These are phyloP conservation scores for Monosporascus ibericus DNA, from an alignment of 2,329 filamentous ascomycete genomes.

Conservation along the genomic window DNA sequence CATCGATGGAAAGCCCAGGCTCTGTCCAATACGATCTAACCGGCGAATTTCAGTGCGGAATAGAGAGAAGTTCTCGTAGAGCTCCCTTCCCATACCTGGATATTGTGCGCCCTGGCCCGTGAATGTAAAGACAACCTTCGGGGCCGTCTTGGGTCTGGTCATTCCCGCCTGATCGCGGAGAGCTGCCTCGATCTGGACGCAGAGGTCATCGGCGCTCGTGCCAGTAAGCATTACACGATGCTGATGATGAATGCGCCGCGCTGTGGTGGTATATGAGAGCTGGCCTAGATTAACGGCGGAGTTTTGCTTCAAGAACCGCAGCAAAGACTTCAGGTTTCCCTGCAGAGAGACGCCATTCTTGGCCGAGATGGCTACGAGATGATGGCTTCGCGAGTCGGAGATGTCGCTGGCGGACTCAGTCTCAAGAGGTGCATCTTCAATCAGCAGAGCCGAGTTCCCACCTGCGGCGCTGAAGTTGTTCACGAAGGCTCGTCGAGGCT, in stretches of 20 bases:
- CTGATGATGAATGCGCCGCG: constrained; percentile 51
- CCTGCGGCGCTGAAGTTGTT: constrained; percentile 51
- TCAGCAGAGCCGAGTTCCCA: constrained; percentile 34
- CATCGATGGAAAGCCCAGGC: constrained; percentile 45
- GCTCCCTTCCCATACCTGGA: constrained; percentile 7
- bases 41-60: constrained; percentile 39
- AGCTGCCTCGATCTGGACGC: constrained; percentile 27
- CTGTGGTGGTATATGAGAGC: constrained; percentile 60
- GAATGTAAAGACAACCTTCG: constrained; percentile 26
- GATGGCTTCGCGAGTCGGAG: constrained; percentile 40
- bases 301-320: constrained; percentile 42
- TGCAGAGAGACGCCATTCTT: constrained; percentile 45
- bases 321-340: constrained; percentile 46
- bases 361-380: constrained; percentile 49
- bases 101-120: constrained; percentile 17
- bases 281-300: constrained; percentile 43
- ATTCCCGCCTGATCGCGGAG: constrained; percentile 33
- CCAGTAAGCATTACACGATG: constrained; percentile 41
- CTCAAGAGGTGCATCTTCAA: constrained; percentile 14
- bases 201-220: constrained; percentile 29
- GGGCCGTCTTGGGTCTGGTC: constrained; percentile 34
- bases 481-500: constrained; percentile 26
- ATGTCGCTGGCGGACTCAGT: not conserved
- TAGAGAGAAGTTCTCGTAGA: constrained; percentile 7
- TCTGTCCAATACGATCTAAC: constrained; percentile 42